Evolutionary conservation across 1,139 yeast species (phyloP).

Genomic region (Candida mesenterica): DNA sequence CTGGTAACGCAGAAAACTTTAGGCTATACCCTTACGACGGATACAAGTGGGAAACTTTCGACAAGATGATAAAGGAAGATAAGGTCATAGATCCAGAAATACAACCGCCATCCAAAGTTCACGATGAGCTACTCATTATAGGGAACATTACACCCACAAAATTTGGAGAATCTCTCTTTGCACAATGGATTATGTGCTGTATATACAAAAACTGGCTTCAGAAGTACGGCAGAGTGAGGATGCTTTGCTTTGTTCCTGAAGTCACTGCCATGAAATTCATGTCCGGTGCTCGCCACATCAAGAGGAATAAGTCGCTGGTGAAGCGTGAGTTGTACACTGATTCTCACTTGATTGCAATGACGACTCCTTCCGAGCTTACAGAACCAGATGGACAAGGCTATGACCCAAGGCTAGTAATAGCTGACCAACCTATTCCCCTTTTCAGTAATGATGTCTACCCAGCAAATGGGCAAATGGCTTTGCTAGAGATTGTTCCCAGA

Average conservation of each 20-base stretch:
- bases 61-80: conserved; percentile 39
- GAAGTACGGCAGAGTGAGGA: conserved; percentile 67
- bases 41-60: conserved; percentile 63
- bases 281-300: conserved; percentile 44
- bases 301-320: conserved; percentile 57
- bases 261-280: conserved; percentile 60
- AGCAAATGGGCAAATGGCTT: conserved; percentile 28
- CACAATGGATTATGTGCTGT: conserved; percentile 75
- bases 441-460: conserved; percentile 26
- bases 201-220: conserved; percentile 75
- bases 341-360: conserved; percentile 48
- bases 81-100: conserved; percentile 39
- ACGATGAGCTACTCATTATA: conserved; percentile 60
- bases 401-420: conserved; percentile 36
- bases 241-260: conserved; percentile 63
- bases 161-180: conserved; percentile 65
- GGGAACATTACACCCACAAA: conserved; percentile 57
- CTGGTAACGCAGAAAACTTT: conserved; percentile 31
- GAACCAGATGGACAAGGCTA: conserved; percentile 30
- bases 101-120: conserved; percentile 36
- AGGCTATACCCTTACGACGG: conserved; percentile 46
- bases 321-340: conserved; percentile 62
- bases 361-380: conserved; percentile 24
- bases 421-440: conserved; percentile 39
- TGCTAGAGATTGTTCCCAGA: conserved; percentile 63